Conservation (phyloP, 2,329 filamentous ascomycete species). For the Rutstroemia sp. region DNA sequence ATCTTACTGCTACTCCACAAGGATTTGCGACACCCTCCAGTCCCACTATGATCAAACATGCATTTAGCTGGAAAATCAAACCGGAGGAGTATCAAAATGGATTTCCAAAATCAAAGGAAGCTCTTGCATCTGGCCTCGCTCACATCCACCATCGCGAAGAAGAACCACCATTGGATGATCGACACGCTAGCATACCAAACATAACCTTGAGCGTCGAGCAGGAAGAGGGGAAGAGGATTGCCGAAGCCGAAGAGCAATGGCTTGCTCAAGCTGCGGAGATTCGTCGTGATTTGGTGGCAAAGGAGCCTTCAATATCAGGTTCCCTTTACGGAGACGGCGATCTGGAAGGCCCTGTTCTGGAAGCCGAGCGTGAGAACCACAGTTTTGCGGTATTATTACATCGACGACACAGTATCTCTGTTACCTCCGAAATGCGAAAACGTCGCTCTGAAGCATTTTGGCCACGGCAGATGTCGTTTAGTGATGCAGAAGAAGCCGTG, state of each 20-base stretch:
- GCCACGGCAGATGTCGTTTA: conserved; percentile 68
- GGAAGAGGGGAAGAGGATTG: conserved; percentile 14
- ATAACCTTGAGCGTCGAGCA: conserved; percentile 7
- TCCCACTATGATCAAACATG: conserved; percentile 35
- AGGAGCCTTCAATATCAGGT: conserved; percentile 47
- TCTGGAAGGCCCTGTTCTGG: conserved; percentile 45
- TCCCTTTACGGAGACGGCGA: conserved; percentile 54
- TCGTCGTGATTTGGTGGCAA: conserved; percentile 35
- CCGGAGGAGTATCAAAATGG: conserved; percentile 48
- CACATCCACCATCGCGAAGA: conserved; percentile 10
- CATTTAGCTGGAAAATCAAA: conserved; percentile 58
- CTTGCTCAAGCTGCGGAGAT: conserved; percentile 34
- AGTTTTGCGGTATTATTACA: conserved; percentile 44
- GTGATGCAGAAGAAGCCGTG: conserved; percentile 67
- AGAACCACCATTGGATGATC: conserved; percentile 12
- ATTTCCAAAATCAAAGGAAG: conserved; percentile 18
- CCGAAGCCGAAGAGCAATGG: conserved; percentile 24
- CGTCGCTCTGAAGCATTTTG: conserved; percentile 51
- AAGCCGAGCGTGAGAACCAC: conserved; percentile 39
- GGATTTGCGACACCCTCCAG: conserved; percentile 16
- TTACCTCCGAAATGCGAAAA: conserved; percentile 27
- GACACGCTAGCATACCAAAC: conserved; percentile 6
- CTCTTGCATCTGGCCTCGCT: conserved; percentile 1
- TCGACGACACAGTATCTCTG: conserved; percentile 53
- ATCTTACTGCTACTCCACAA: conserved; percentile 13